Evolutionary conservation across 164 flowering plant genomes (phyloP), one percentile per base, ranked within the genome.

Genomic region (Akebia trifoliata): DNA sequence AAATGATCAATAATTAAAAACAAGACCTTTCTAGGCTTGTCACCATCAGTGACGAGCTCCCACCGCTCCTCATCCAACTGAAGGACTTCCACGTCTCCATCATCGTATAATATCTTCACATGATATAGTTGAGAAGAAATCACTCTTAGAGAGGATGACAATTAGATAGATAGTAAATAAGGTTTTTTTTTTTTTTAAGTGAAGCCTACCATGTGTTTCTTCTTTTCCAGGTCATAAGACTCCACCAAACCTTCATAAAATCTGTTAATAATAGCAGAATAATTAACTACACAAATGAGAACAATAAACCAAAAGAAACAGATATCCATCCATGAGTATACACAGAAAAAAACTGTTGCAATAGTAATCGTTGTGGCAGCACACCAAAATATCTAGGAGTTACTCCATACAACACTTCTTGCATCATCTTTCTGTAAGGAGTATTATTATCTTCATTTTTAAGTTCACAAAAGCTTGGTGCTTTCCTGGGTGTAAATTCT

Each of bases 61-160:
- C 99, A 93, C 24, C 80, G 76, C 73, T 93, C 97, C 78, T 77
- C 83, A 1, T 77, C 84, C 37, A 93, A 67, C 46, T 64, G 61
- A 28, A 93, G 97, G 32, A 79, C 84, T 76, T 93, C 99, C 42
- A 81, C 77, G 63, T 93, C 99, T 69, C 96, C 97, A 78, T 93
- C 97, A 44, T 87, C 89, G 63, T 93, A 93, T 38, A 78, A 38
- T 54, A 92, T 69, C 98, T 92, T 60, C 42, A 26, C 8, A 36
- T 3, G 32, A 35, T 9, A 35, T 39, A 21, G 15, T 26, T 38
- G 8, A 55, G 38, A 32, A 42, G 18, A n/a, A 59, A 26, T 55
- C 11, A 40, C 29, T 40, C n/a, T 20, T 30, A 17, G 53, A 45
- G 8, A 49, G 38, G 45, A 15, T 18, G 26, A 9, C 54, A 28